Conservation (phyloP, 352 stramenopile genomes). For the Pythium periplocum region DNA sequence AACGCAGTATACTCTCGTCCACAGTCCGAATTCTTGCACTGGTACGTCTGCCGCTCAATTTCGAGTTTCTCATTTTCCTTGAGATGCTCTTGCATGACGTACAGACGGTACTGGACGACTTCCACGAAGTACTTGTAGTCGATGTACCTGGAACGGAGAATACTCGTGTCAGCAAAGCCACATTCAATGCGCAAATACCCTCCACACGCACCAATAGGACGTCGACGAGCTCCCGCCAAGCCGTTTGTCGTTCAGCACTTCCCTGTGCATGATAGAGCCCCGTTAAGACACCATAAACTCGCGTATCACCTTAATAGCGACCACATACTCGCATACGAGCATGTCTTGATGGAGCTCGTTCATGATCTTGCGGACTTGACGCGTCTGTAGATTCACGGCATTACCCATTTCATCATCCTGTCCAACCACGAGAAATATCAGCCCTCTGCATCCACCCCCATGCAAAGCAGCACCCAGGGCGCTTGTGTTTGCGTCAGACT, state of each 20-base stretch:
- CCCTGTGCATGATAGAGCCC: constrained; percentile 23
- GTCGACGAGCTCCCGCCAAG: constrained; percentile 79
- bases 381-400: constrained; percentile 83
- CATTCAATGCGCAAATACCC: neutral
- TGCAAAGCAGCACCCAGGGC: neutral
- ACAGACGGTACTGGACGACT: constrained; percentile 84
- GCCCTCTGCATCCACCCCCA: neutral
- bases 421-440: neutral
- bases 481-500: neutral
- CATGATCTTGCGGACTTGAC: constrained; percentile 87
- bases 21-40: constrained; percentile 82
- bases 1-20: constrained; percentile 84
- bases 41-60: constrained; percentile 84
- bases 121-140: constrained; percentile 92
- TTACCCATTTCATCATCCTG: constrained; percentile 87
- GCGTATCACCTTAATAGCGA: neutral
- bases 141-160: constrained; percentile 53
- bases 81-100: constrained; percentile 83
- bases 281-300: neutral
- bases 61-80: constrained; percentile 84
- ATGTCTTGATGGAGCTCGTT: constrained; percentile 84
- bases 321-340: constrained; percentile 75
- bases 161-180: neutral
- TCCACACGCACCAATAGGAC: constrained; percentile 60
- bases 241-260: constrained; percentile 86